These are phyloP conservation scores for Zoysia matrella DNA, from an alignment of 202 grass and related monocot genomes.

Conservation along the genomic window DNA sequence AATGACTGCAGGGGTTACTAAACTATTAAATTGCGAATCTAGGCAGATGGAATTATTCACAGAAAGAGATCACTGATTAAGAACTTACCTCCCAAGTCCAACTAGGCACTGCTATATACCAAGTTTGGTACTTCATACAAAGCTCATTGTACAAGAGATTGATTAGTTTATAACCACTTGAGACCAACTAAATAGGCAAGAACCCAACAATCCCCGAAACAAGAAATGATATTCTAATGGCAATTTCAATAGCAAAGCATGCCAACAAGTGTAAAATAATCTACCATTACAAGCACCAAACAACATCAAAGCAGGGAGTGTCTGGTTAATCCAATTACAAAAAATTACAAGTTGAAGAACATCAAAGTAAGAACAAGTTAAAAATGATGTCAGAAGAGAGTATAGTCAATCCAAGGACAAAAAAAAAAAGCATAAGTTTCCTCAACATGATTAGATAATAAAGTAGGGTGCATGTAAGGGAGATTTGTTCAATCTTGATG, in stretches of 20 bases:
- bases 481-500: background rate
- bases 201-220: background rate
- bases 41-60: background rate
- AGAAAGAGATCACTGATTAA: conserved; percentile 16
- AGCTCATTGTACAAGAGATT: conserved; percentile 44
- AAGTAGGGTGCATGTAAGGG: background rate
- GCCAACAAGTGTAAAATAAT: background rate
- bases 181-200: conserved; percentile 25
- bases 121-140: conserved; percentile 58
- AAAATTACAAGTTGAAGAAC: background rate
- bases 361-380: background rate
- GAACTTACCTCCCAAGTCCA: conserved; percentile 62
- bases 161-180: conserved; percentile 52
- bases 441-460: background rate
- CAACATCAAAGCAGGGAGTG: background rate
- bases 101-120: conserved; percentile 56
- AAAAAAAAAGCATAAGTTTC: background rate
- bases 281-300: background rate
- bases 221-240: conserved; percentile 1
- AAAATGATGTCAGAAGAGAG: background rate
- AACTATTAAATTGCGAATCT: background rate
- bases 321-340: background rate
- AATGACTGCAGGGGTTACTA: background rate
- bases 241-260: background rate
- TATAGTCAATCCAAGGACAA: background rate